These are phyloP conservation scores for Fragilaria crotonensis DNA, from an alignment of 108 stramenopile species.

Conservation along the genomic window DNA sequence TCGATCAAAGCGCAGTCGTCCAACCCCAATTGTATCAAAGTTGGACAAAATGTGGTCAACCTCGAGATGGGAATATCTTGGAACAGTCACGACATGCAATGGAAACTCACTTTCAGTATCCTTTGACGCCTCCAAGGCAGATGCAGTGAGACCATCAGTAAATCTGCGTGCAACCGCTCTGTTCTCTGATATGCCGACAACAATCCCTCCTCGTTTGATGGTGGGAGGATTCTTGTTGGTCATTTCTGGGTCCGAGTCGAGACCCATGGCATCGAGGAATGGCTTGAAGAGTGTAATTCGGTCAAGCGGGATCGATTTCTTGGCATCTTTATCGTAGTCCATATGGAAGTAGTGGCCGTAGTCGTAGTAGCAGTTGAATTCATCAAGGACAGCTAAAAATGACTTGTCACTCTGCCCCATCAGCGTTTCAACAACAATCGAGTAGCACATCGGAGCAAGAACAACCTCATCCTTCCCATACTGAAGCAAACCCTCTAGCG, in stretches of 20 bases:
- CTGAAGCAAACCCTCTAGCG: slow-evolving; percentile 44
- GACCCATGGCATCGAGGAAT: slow-evolving; percentile 57
- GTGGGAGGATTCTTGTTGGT: slow-evolving; percentile 3
- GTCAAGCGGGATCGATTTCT: slow-evolving; percentile 55
- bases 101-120: not conserved
- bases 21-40: slow-evolving; percentile 71
- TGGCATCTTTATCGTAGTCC: slow-evolving; percentile 61
- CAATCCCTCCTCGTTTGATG: slow-evolving; percentile 63
- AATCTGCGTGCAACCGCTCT: slow-evolving; percentile 44
- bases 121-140: slow-evolving; percentile 15
- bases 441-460: slow-evolving; percentile 61
- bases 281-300: slow-evolving; percentile 68
- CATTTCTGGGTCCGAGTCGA: slow-evolving; percentile 29
- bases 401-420: slow-evolving; percentile 65
- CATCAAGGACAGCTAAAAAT: slow-evolving; percentile 69
- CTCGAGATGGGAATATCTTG: slow-evolving; percentile 54
- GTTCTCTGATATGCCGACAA: slow-evolving; percentile 57
- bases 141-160: slow-evolving; percentile 43
- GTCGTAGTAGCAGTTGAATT: slow-evolving; percentile 74
- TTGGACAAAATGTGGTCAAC: slow-evolving; percentile 76
- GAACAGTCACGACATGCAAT: slow-evolving; percentile 55
- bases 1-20: slow-evolving; percentile 69
- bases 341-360: slow-evolving; percentile 76
- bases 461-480: slow-evolving; percentile 33
- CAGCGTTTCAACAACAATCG: slow-evolving; percentile 41